phyloP scores from a whole-genome alignment of 2,329 filamentous ascomycete genomes.

The Westerdykella sp. region DNA sequence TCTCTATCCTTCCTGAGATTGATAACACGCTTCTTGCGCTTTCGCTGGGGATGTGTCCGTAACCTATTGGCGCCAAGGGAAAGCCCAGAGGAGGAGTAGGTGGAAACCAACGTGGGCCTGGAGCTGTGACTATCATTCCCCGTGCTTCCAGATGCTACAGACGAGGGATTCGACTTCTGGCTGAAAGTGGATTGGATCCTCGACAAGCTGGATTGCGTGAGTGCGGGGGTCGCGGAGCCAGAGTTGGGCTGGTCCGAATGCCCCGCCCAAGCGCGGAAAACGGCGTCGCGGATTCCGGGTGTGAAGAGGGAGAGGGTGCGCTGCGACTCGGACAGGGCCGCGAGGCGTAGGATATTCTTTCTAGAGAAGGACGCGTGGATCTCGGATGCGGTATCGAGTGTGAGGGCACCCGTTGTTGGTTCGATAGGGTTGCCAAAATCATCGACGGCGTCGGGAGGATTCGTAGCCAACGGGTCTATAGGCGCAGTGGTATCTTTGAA shows the following conservation, averaged over 20 bases:
- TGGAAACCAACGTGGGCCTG: conserved; percentile 59
- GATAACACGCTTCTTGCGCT: conserved; percentile 78
- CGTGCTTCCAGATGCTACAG: conserved; percentile 43
- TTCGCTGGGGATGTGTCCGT: conserved; percentile 59
- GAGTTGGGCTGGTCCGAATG: conserved; percentile 63
- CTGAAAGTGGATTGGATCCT: conserved; percentile 42
- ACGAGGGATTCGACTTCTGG: conserved; percentile 43
- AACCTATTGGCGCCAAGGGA: conserved; percentile 56
- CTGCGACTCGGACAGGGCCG: conserved; percentile 78
- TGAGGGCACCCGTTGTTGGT: conserved; percentile 65
- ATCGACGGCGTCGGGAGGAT: conserved; percentile 77
- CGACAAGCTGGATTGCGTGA: conserved; percentile 41
- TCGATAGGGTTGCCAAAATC: conserved; percentile 71
- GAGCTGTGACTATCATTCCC: conserved; percentile 47
- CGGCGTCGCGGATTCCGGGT: conserved; percentile 78
- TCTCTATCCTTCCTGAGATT: conserved; percentile 65
- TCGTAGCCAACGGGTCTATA: conserved; percentile 74
- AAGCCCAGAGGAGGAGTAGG: conserved; percentile 56
- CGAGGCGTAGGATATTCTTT: conserved; percentile 81
- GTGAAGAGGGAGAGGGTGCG: conserved; percentile 88
- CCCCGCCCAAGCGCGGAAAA: conserved; percentile 89
- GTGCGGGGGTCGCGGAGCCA: conserved; percentile 36
- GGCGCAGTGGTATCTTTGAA: conserved; percentile 51
- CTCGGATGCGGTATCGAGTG: conserved; percentile 72
- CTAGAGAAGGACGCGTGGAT: conserved; percentile 89